These are phyloP conservation scores for Saposhnikovia divaricata DNA, from an alignment of 129 eudicot genomes.

Conservation along the genomic window DNA sequence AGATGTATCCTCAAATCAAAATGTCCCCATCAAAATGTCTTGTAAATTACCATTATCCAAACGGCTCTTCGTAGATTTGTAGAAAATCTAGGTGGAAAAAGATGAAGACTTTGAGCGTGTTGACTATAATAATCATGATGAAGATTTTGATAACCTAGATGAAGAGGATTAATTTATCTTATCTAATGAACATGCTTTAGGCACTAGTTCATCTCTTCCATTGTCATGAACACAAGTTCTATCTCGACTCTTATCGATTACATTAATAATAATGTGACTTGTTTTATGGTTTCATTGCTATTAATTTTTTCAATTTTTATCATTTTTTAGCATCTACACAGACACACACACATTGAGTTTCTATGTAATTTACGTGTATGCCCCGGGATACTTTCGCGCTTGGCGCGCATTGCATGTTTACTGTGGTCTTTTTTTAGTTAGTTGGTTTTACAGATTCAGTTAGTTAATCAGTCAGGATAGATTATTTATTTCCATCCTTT, in stretches of 20 bases:
- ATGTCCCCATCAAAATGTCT: not conserved
- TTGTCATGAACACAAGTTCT: not conserved
- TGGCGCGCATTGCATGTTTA: not conserved
- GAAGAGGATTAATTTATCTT: not conserved
- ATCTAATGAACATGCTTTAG: not conserved
- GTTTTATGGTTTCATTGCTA: not conserved
- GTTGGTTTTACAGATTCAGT: not conserved
- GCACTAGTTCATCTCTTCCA: no score
- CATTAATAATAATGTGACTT: not conserved
- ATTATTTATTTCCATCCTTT: not conserved
- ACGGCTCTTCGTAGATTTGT: not conserved
- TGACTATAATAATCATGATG: not conserved
- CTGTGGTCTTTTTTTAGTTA: not conserved
- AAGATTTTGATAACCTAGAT: not conserved
- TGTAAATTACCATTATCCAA: not conserved
- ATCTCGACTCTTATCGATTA: not conserved
- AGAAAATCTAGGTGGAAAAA: not conserved
- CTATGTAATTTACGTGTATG: not conserved
- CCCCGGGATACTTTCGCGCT: not conserved
- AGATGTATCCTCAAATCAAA: not conserved
- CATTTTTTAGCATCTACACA: not conserved
- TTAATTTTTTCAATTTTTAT: not conserved
- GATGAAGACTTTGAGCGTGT: not conserved
- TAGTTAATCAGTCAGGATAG: not conserved
- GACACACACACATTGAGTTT: not conserved